Evolutionary conservation across 2,329 filamentous ascomycete genomes (phyloP).

Genomic region (Neobulgaria alba): DNA sequence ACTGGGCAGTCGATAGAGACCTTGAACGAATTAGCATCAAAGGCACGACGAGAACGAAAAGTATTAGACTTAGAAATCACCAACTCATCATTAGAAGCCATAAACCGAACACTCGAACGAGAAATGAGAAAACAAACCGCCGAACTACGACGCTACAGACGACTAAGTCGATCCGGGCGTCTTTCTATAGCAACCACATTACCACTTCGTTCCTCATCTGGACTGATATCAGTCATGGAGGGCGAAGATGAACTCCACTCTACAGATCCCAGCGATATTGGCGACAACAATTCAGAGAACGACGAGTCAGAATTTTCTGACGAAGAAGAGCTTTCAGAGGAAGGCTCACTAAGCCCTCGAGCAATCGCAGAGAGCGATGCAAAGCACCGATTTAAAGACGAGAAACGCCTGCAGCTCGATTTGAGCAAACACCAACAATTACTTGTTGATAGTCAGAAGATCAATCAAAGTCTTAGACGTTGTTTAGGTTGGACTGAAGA

Average conservation of each 20-base stretch:
- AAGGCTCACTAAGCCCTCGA: constrained; percentile 31
- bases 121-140: constrained; percentile 86
- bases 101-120: constrained; percentile 86
- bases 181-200: constrained; percentile 51
- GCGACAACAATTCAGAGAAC: constrained; percentile 27
- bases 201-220: constrained; percentile 36
- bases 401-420: constrained; percentile 76
- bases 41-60: constrained; percentile 84
- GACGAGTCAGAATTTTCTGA: constrained; percentile 35
- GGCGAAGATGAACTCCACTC: constrained; percentile 29
- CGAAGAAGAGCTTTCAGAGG: constrained; percentile 30
- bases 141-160: constrained; percentile 75
- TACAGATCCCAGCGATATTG: constrained; percentile 43
- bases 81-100: constrained; percentile 88
- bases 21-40: constrained; percentile 71
- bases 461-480: constrained; percentile 87
- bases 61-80: constrained; percentile 94
- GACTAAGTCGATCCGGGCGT: constrained; percentile 74
- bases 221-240: constrained; percentile 37
- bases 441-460: constrained; percentile 82
- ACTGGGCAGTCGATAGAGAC: constrained; percentile 46
- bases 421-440: constrained; percentile 83
- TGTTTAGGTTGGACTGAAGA: constrained; percentile 87
- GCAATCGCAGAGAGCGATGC: constrained; percentile 36
- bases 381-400: constrained; percentile 61